phyloP scores from a whole-genome alignment of 176 grass and related monocot species.

The Poa pratensis region DNA sequence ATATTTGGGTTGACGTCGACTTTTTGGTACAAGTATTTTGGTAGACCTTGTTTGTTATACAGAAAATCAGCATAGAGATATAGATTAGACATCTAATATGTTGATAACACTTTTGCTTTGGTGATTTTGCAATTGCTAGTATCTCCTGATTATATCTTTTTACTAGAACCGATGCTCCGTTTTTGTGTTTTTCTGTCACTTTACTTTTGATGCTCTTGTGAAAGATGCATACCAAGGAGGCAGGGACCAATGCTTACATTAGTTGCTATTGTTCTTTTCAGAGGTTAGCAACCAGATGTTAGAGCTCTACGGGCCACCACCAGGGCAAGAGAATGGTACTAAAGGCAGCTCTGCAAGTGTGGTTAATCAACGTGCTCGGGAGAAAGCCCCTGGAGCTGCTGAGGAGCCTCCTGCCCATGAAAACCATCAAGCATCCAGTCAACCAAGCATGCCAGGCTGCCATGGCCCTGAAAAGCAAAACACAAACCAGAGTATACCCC shows the following conservation, averaged over 20 bases:
- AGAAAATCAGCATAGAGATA: neutral
- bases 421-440: slow-evolving; percentile 41
- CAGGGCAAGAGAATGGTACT: slow-evolving; percentile 65
- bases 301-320: slow-evolving; percentile 66
- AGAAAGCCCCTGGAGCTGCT: slow-evolving; percentile 40
- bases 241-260: neutral
- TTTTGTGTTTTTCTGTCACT: neutral
- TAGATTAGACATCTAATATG: neutral
- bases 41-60: neutral
- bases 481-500: slow-evolving; percentile 39
- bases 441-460: slow-evolving; percentile 15
- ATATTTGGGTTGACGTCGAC: neutral
- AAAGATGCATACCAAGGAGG: too few relatives aligned
- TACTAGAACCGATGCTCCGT: neutral
- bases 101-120: neutral
- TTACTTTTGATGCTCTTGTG: slow-evolving; percentile 11
- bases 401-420: slow-evolving; percentile 53
- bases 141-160: neutral
- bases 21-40: slow-evolving; percentile 7
- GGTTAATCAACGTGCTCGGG: slow-evolving; percentile 42
- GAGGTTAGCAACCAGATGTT: slow-evolving; percentile 98
- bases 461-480: slow-evolving; percentile 54
- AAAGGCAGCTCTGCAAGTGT: slow-evolving; percentile 60
- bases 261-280: slow-evolving; percentile 44
- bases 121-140: neutral